These are phyloP conservation scores for Creolimax fragrantissima DNA, from an alignment of 78 protist species.

Conservation along the genomic window DNA sequence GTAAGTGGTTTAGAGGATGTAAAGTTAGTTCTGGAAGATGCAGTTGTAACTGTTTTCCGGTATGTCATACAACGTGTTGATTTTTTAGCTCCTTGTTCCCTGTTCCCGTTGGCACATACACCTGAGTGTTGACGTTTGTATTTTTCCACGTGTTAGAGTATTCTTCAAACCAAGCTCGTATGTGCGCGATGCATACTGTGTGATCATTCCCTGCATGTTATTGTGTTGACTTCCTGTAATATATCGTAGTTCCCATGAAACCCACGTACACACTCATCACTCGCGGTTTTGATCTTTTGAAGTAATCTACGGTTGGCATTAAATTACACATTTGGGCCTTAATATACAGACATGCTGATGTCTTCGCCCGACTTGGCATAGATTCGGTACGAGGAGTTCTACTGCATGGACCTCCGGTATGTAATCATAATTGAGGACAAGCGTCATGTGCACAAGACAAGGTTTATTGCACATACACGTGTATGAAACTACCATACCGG, in stretches of 20 bases:
- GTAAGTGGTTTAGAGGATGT: constrained; percentile 85
- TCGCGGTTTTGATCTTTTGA: too few relatives aligned
- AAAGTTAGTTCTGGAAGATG: constrained; percentile 70
- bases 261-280: too few relatives aligned
- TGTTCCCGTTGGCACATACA: background rate
- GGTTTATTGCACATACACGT: too few relatives aligned
- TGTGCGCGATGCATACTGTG: too few relatives aligned
- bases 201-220: too few relatives aligned
- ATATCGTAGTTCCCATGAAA: too few relatives aligned
- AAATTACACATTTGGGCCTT: too few relatives aligned
- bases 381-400: background rate
- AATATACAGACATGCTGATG: background rate
- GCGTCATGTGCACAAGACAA: too few relatives aligned
- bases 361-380: background rate
- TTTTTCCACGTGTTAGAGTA: constrained; percentile 30
- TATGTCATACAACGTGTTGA: constrained; percentile 57
- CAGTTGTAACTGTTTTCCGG: constrained; percentile 78
- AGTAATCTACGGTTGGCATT: too few relatives aligned
- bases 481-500: background rate
- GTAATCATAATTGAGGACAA: too few relatives aligned
- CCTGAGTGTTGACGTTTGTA: background rate
- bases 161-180: background rate
- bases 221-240: too few relatives aligned
- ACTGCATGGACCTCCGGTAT: background rate
- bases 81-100: background rate